These are phyloP conservation scores for Sextonia rubra DNA, from an alignment of 164 flowering plant genomes.

Conservation along the genomic window DNA sequence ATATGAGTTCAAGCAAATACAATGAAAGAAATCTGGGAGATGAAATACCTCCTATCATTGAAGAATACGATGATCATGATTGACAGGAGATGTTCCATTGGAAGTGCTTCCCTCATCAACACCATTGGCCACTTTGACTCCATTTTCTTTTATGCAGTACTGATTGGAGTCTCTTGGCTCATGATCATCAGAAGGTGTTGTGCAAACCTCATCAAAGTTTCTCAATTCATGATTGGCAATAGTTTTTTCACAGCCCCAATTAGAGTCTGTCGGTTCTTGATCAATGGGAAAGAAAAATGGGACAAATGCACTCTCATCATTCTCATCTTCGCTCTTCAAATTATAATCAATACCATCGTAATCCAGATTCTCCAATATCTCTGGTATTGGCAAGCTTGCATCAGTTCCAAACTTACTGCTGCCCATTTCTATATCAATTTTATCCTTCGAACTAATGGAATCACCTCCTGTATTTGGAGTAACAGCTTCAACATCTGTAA, in stretches of 20 bases:
- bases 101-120: slow-evolving; percentile 9
- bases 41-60: not conserved
- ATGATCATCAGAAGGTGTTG: not conserved
- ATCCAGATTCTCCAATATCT: slow-evolving; percentile 56
- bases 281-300: slow-evolving; percentile 24
- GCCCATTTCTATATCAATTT: slow-evolving; percentile 69
- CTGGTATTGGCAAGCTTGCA: slow-evolving; percentile 41
- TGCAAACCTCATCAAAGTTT: not conserved
- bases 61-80: not conserved
- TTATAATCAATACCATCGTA: slow-evolving; percentile 47
- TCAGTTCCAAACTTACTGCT: slow-evolving; percentile 29
- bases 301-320: slow-evolving; percentile 27
- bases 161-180: not conserved
- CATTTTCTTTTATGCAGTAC: not conserved
- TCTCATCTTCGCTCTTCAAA: slow-evolving; percentile 40
- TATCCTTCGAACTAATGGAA: slow-evolving; percentile 39
- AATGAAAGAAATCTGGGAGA: not conserved
- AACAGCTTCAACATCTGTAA: slow-evolving; percentile 11
- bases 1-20: not conserved
- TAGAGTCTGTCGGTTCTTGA: slow-evolving; percentile 20
- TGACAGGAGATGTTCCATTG: not conserved
- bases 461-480: slow-evolving; percentile 29
- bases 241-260: slow-evolving; percentile 7
- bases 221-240: slow-evolving; percentile 5
- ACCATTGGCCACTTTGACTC: slow-evolving; percentile 8